phyloP scores from a whole-genome alignment of 345 rosid genomes.

The Brassica cretica region DNA sequence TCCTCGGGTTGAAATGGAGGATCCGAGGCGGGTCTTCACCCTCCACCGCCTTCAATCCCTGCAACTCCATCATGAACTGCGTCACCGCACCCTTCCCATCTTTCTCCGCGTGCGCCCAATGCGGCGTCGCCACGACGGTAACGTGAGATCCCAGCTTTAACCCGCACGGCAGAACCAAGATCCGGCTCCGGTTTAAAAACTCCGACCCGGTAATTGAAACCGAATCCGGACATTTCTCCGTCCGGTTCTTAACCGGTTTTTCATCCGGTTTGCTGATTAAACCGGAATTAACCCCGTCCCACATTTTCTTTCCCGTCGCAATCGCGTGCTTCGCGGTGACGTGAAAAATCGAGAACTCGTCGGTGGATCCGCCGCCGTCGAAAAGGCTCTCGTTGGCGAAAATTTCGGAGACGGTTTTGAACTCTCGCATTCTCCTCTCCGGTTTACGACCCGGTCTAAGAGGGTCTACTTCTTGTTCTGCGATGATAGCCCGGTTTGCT shows the following conservation, averaged over 20 bases:
- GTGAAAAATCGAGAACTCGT: slow-evolving; percentile 60
- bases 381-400: slow-evolving; percentile 46
- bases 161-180: slow-evolving; percentile 80
- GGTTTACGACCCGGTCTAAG: slow-evolving; percentile 10
- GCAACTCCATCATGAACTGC: slow-evolving; percentile 83
- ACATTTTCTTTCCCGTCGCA: slow-evolving; percentile 61
- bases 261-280: background rate
- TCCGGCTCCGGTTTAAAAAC: slow-evolving; percentile 44
- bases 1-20: slow-evolving; percentile 68
- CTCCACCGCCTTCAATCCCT: slow-evolving; percentile 59
- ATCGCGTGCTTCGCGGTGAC: slow-evolving; percentile 66
- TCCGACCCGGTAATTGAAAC: slow-evolving; percentile 59
- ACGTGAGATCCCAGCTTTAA: slow-evolving; percentile 82
- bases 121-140: slow-evolving; percentile 83
- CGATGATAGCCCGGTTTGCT: slow-evolving; percentile 45
- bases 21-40: slow-evolving; percentile 77
- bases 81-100: slow-evolving; percentile 66
- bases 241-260: slow-evolving; percentile 30
- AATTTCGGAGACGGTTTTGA: slow-evolving; percentile 51
- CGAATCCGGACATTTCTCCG: slow-evolving; percentile 61
- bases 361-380: slow-evolving; percentile 44
- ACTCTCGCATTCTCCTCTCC: slow-evolving; percentile 3
- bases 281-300: slow-evolving; percentile 59
- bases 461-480: slow-evolving; percentile 45
- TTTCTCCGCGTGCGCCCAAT: slow-evolving; percentile 60